phyloP scores from a whole-genome alignment of 257 asterid species.

The Paulownia fortunei region DNA sequence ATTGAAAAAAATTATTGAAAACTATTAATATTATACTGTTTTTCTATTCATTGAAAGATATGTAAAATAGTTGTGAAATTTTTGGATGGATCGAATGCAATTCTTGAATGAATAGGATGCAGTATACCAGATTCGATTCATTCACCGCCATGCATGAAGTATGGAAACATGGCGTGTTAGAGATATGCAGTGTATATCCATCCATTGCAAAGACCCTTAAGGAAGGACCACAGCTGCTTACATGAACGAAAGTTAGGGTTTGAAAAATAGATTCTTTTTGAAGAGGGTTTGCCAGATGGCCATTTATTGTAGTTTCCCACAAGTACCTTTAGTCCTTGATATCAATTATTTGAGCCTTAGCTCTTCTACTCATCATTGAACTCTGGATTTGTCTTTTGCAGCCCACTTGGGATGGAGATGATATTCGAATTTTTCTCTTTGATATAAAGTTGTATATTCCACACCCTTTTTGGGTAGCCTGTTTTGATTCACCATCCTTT shows the following conservation, averaged over 20 bases:
- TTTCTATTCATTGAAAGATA: no score
- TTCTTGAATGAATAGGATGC: no score
- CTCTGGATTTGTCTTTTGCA: slow-evolving; percentile 35
- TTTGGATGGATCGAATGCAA: no score
- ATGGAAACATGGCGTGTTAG: background rate
- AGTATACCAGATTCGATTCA: no score
- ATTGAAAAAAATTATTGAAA: no score
- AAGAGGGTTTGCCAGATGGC: slow-evolving; percentile 34
- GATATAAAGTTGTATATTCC: slow-evolving; percentile 48
- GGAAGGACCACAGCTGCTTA: slow-evolving; percentile 27
- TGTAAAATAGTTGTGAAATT: no score
- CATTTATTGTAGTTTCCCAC: slow-evolving; percentile 7
- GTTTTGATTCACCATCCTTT: background rate
- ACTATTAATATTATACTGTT: no score
- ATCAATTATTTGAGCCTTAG: slow-evolving; percentile 29
- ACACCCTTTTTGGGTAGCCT: slow-evolving; percentile 20
- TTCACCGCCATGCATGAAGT: no score
- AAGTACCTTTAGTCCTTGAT: background rate
- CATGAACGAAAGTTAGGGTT: slow-evolving; percentile 26
- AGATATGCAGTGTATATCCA: background rate
- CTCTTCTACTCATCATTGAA: slow-evolving; percentile 28
- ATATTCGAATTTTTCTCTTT: slow-evolving; percentile 33
- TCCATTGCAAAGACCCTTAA: background rate
- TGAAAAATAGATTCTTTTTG: background rate
- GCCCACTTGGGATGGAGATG: slow-evolving; percentile 27